phyloP scores from a whole-genome alignment of 1,139 yeast genomes.

The Sugiyamaella japonica region DNA sequence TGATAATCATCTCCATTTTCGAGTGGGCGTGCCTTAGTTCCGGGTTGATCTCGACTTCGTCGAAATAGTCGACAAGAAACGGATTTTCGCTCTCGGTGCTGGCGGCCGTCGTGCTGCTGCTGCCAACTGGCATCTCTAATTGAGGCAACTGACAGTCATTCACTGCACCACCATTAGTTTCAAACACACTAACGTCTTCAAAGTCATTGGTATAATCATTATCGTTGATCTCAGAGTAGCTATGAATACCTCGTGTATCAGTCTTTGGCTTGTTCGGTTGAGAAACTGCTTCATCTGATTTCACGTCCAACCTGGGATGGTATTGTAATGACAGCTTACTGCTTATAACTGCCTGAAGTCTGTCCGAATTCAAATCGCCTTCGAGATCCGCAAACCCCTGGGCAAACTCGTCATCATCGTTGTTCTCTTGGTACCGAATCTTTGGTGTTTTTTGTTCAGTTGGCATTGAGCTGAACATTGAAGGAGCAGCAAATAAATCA shows the following conservation, averaged over 20 bases:
- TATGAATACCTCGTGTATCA: conserved; percentile 2
- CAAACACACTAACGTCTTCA: conserved; percentile 9
- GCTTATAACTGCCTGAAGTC: conserved; percentile 21
- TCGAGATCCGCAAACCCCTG: conserved; percentile 34
- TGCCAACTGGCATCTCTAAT: background rate
- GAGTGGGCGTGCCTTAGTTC: conserved; percentile 2
- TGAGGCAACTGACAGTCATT: background rate
- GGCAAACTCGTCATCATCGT: conserved; percentile 19
- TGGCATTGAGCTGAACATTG: conserved; percentile 8
- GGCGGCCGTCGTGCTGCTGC: background rate
- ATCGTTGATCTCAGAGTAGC: conserved; percentile 1
- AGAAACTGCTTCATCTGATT: background rate
- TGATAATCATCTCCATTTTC: background rate
- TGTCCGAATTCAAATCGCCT: conserved; percentile 32
- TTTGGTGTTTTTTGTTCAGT: background rate
- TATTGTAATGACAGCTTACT: conserved; percentile 4
- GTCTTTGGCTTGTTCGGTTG: background rate
- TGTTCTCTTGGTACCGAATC: conserved; percentile 6
- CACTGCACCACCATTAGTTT: background rate
- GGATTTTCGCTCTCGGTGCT: conserved; percentile 4
- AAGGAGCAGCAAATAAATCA: background rate
- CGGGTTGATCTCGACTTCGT: background rate
- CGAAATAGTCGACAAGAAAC: conserved; percentile 6
- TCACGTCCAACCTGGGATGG: background rate
- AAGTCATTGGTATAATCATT: conserved; percentile 6